Evolutionary conservation across 139 green algal genomes (phyloP).

Genomic region (Chlamydomonas schloesseri): DNA sequence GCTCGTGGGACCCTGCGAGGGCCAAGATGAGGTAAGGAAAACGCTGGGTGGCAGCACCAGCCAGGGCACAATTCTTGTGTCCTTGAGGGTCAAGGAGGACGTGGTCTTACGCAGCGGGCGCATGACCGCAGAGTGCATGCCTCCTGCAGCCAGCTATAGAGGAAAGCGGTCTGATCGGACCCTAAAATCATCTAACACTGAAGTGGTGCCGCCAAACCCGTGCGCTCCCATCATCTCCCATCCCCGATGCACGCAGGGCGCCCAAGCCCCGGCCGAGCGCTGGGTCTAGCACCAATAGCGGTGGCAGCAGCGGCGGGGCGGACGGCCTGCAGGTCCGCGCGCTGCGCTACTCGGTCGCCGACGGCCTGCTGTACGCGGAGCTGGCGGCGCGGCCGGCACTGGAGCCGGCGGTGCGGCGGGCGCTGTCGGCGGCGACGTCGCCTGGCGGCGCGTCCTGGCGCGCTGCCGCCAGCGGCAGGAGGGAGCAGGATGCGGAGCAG

Average conservation of each 20-base stretch:
- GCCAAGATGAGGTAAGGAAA: background rate
- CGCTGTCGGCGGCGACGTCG: background rate
- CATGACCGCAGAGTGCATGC: too few species aligned
- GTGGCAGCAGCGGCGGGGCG: too few species aligned
- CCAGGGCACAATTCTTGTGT: too few species aligned
- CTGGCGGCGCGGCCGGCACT: background rate
- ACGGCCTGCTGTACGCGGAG: conserved; percentile 19
- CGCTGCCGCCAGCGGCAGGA: background rate
- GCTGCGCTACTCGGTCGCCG: background rate
- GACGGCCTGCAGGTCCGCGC: background rate
- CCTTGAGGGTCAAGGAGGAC: too few species aligned
- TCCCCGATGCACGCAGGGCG: background rate
- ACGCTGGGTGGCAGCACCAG: too few species aligned
- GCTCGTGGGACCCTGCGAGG: background rate
- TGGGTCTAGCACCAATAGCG: background rate
- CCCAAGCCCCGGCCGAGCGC: too few species aligned
- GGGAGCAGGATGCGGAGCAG: background rate
- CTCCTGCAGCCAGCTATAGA: too few species aligned
- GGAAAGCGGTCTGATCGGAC: too few species aligned
- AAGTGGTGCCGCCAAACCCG: too few species aligned
- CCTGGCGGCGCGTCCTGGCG: background rate
- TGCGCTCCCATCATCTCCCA: too few species aligned
- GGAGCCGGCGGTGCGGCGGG: background rate
- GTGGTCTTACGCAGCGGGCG: too few species aligned
- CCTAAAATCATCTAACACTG: too few species aligned